Conservation (phyloP, 2,329 filamentous ascomycete species). For the Simplicillium aogashimaense region DNA sequence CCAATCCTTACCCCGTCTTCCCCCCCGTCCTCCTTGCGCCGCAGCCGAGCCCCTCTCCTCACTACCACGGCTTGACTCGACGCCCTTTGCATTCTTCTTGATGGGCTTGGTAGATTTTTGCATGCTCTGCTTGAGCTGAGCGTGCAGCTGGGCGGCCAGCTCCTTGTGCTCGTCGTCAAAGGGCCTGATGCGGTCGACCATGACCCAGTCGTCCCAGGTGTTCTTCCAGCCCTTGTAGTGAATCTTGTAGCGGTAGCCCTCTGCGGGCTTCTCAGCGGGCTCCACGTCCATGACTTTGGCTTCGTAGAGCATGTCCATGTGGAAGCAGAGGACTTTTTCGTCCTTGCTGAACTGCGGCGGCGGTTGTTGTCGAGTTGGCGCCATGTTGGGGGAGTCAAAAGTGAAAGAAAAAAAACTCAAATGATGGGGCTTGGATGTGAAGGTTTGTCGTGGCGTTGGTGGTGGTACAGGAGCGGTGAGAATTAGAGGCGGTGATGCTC, state of each 20-base stretch:
- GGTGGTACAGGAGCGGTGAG: too few species aligned
- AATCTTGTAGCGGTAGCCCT: constrained; percentile 77
- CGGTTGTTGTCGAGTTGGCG: constrained; percentile 31
- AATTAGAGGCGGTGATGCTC: too few species aligned
- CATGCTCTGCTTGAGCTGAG: constrained; percentile 54
- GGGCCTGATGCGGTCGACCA: constrained; percentile 86
- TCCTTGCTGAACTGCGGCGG: constrained; percentile 56
- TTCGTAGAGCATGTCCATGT: constrained; percentile 94
- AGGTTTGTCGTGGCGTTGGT: too few species aligned
- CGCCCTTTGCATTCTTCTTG: constrained; percentile 33
- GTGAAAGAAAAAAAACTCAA: too few species aligned
- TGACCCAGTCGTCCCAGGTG: constrained; percentile 99
- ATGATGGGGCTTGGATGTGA: too few species aligned
- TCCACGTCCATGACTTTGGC: constrained; percentile 83
- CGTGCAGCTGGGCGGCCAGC: constrained; percentile 63
- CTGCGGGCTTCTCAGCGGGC: constrained; percentile 56
- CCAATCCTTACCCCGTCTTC: constrained; percentile 67
- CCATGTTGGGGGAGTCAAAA: constrained; percentile 24
- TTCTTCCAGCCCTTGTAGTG: constrained; percentile 99
- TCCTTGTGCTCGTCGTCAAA: constrained; percentile 92
- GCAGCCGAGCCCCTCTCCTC: constrained; percentile 62
- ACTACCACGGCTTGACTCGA: constrained; percentile 55
- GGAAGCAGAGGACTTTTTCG: constrained; percentile 93
- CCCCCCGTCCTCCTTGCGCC: constrained; percentile 54
- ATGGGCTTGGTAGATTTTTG: constrained; percentile 41